phyloP scores from a whole-genome alignment of 148 eudicot genomes.

The Chenopodium quinoa region DNA sequence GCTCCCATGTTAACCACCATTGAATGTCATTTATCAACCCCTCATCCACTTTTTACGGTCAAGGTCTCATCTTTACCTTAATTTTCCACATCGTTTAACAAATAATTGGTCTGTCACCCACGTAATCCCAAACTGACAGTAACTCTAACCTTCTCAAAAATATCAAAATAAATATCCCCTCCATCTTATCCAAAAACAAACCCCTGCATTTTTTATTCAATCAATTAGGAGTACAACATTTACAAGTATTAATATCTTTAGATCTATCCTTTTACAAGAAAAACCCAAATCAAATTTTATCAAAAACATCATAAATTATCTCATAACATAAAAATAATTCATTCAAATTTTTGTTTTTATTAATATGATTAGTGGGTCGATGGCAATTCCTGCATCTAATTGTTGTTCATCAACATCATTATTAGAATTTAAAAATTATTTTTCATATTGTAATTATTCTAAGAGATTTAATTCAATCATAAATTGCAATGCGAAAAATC shows the following conservation, averaged over 20 bases:
- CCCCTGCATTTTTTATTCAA: neutral
- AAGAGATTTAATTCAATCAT: constrained; percentile 1
- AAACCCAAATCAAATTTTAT: neutral
- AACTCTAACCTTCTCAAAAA: neutral
- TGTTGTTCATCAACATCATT: constrained; percentile 17
- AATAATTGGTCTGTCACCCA: neutral
- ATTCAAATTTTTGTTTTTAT: no score
- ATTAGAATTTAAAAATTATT: constrained; percentile 18
- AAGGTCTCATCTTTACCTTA: no score
- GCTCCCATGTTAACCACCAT: neutral
- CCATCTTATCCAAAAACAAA: constrained; percentile 27
- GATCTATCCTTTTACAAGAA: neutral
- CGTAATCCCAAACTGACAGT: neutral
- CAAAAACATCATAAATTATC: neutral
- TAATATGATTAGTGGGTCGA: constrained; percentile 31
- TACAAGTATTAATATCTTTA: neutral
- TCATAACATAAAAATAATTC: neutral
- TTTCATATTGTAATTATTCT: constrained; percentile 18
- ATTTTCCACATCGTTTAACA: no score
- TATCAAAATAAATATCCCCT: neutral
- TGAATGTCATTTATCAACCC: no score
- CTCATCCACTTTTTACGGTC: no score
- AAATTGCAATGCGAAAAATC: constrained; percentile 20
- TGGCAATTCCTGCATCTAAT: constrained; percentile 19
- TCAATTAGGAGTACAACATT: neutral